Percentiles rank a stretch among this genome's conserved stretches.
Evolutionary conservation across 345 rosid species (phyloP).

Genomic region (Anastatica hierochuntica): DNA sequence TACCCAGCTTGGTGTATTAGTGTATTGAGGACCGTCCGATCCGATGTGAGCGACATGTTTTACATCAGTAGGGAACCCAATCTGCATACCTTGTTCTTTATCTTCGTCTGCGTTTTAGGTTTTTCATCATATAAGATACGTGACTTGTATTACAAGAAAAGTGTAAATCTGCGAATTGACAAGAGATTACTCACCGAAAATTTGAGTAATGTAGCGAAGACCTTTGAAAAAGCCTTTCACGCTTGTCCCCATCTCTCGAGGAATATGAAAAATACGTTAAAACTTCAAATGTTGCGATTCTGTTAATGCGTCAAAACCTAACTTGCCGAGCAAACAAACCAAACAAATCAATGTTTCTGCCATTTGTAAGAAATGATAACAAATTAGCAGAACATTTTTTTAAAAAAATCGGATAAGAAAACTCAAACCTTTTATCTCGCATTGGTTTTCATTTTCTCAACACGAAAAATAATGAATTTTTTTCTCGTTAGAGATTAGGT

Average conservation of each 20-base stretch:
- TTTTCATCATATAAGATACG: neutral
- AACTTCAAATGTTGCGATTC: neutral
- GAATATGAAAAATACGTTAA: neutral
- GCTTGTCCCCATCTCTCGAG: constrained; percentile 6
- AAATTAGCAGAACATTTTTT: neutral
- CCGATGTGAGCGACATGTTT: constrained; percentile 79
- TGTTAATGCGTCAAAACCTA: neutral
- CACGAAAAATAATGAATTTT: neutral
- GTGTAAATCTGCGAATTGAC: neutral
- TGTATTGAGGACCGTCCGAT: constrained; percentile 50
- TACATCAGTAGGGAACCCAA: constrained; percentile 73
- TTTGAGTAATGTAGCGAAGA: constrained; percentile 37
- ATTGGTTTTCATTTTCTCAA: neutral
- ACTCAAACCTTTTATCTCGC: neutral
- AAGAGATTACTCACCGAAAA: constrained; percentile 34
- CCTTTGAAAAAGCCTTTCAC: constrained; percentile 54
- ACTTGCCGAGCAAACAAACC: neutral
- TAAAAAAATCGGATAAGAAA: neutral
- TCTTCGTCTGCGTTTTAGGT: constrained; percentile 32
- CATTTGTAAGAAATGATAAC: too few relatives aligned
- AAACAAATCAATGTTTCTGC: neutral
- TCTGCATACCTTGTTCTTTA: constrained; percentile 49
- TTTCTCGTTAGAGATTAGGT: neutral
- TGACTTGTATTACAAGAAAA: constrained; percentile 4
- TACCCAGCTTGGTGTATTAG: constrained; percentile 59